Base-by-base conservation (phyloP, 176 grass and related monocot species). In the Musa itinerans region DNA sequence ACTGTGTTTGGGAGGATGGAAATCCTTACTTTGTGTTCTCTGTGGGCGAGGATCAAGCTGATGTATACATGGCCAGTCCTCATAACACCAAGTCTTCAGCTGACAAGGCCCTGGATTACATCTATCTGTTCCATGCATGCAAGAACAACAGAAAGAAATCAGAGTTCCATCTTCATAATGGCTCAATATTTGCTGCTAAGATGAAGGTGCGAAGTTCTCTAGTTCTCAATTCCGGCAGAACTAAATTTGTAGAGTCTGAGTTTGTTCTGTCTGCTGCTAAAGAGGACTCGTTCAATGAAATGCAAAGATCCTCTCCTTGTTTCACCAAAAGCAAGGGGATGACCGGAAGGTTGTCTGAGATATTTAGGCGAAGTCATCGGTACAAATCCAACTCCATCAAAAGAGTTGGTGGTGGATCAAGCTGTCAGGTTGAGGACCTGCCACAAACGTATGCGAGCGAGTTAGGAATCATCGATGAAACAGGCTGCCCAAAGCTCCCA, bases 251-350 rank as follows among this genome's bases (percentile, higher is more conserved):
- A 11, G 90, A 99, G 62, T 94, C 86, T 0, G 84, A 94, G 56
- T 99, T 92, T 83, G 85, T 92, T 61, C 14, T 99, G 9, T 94
- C 81, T 56, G 95, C 88, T 48, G 83, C 86, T 48, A 86, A 80
- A 48, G 88, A 86, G 51, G 90, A n/a, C 68, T 50, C 19, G 0
- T 84, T 85, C 74, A 52, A 49, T 63, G 83, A 62, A 58, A 78
- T 84, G 73, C 85, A 77, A 80, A 78, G 54, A 54, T 87, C 54
- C 24, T 52, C 95, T 27, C 79, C 34, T 19, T 71, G 19, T 54
- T 63, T 53, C 25, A 24, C 79, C 34, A 94, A 86, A 86, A 76
- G 69, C 20, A 94, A 92, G 70, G 76, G 84, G 8, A 50, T 93
- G 50, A 82, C 85, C 19, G 86, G 83, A 71, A 94, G 84, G 65